phyloP scores from a whole-genome alignment of 2,329 filamentous ascomycete species.

The Fusarium subtropicale region DNA sequence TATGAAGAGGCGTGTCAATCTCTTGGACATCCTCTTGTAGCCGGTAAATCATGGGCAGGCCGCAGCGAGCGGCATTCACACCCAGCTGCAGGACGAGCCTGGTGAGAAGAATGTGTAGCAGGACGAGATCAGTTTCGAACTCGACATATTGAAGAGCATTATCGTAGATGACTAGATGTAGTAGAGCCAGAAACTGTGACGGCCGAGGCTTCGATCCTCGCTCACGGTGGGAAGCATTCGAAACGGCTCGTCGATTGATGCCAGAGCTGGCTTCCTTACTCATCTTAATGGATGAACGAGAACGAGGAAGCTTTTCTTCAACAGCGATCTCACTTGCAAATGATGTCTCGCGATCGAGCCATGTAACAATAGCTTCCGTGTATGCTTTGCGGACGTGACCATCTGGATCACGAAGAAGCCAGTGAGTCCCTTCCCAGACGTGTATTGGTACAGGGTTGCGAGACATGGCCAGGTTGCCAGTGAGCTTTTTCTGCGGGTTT shows the following conservation, averaged over 20 bases:
- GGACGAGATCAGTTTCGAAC: slow-evolving; percentile 77
- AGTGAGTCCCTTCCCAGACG: slow-evolving; percentile 97
- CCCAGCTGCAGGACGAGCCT: slow-evolving; percentile 82
- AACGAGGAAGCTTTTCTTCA: slow-evolving; percentile 64
- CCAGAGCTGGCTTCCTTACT: slow-evolving; percentile 53
- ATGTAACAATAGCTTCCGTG: slow-evolving; percentile 82
- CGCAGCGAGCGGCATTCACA: slow-evolving; percentile 81
- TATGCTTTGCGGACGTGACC: slow-evolving; percentile 86
- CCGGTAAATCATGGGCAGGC: slow-evolving; percentile 88
- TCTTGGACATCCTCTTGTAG: slow-evolving; percentile 86
- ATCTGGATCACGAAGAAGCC: slow-evolving; percentile 85
- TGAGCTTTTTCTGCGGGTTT: slow-evolving; percentile 72
- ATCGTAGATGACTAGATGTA: slow-evolving; percentile 92
- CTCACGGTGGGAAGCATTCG: slow-evolving; percentile 73
- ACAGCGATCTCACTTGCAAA: slow-evolving; percentile 71
- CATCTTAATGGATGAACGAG: slow-evolving; percentile 58
- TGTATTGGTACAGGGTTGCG: slow-evolving; percentile 81
- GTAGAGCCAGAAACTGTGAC: slow-evolving; percentile 80
- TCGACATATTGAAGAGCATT: slow-evolving; percentile 79
- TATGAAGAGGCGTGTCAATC: slow-evolving; percentile 73
- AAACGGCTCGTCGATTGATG: slow-evolving; percentile 72
- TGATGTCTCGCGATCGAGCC: slow-evolving; percentile 85
- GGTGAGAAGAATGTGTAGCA: slow-evolving; percentile 81
- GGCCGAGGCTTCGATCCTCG: slow-evolving; percentile 62
- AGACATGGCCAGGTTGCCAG: slow-evolving; percentile 71